Conservation (phyloP, 352 stramenopile species). For the Phytophthora multivora region DNA sequence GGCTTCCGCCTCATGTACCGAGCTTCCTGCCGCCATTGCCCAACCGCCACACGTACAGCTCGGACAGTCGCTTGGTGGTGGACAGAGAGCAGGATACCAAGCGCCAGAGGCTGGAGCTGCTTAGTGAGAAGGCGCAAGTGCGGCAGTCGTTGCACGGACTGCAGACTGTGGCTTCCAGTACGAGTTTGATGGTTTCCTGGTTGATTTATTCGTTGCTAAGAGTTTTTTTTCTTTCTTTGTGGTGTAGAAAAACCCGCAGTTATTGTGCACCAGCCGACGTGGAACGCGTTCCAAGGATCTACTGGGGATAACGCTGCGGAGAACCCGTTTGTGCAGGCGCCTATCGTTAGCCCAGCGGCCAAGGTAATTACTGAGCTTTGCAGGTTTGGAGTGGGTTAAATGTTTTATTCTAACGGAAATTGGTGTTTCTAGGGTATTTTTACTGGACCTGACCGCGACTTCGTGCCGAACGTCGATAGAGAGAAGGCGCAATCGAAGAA, state of each 20-base stretch:
- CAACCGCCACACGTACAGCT: conserved; percentile 66
- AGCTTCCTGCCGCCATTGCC: conserved; percentile 58
- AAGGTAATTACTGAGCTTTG: conserved; percentile 19
- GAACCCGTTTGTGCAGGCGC: conserved; percentile 57
- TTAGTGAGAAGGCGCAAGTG: conserved; percentile 66
- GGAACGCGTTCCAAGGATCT: conserved; percentile 57
- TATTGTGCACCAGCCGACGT: conserved; percentile 49
- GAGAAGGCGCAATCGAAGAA: conserved; percentile 49
- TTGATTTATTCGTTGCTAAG: conserved; percentile 3
- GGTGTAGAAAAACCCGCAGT: conserved; percentile 50
- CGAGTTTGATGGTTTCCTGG: conserved; percentile 2
- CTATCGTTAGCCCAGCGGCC: conserved; percentile 35
- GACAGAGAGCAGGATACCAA: conserved; percentile 62
- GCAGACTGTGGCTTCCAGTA: conserved; percentile 49
- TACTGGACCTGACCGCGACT: conserved; percentile 34
- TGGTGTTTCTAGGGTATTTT: conserved; percentile 35
- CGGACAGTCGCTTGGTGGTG: conserved; percentile 55
- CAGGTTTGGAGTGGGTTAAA: neutral
- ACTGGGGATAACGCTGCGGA: conserved; percentile 46
- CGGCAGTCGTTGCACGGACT: conserved; percentile 62
- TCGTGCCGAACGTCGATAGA: conserved; percentile 41
- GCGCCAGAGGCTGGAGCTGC: conserved; percentile 51
- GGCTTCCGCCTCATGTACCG: conserved; percentile 52
- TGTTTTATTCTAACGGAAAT: neutral
- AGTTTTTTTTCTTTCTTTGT: conserved; percentile 10